A percentile compares a stretch with the other conserved stretches of the same genome.
These are phyloP conservation scores for Akanthomyces muscarius DNA, from an alignment of 2,329 filamentous ascomycete genomes.

Conservation along the genomic window DNA sequence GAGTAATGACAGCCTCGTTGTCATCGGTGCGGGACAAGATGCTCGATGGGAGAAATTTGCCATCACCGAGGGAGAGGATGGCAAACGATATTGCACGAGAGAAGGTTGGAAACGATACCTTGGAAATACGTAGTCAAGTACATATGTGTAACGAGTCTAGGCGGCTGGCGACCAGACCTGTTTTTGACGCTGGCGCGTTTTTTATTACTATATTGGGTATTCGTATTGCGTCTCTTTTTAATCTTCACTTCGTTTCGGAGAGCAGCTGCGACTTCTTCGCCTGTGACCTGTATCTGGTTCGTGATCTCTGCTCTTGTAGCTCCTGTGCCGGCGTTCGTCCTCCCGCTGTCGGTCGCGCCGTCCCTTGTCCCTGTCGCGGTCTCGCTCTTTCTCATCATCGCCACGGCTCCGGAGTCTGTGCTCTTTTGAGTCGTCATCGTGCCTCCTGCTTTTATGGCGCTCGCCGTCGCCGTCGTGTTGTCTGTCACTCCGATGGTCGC, in stretches of 20 bases:
- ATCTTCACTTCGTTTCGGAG: constrained; percentile 33
- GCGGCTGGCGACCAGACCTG: neutral
- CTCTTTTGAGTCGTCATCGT: constrained; percentile 27
- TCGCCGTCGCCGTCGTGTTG: constrained; percentile 28
- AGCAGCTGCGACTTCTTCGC: constrained; percentile 41
- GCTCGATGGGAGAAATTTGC: constrained; percentile 86
- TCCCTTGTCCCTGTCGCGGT: constrained; percentile 25
- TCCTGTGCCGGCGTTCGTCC: constrained; percentile 19
- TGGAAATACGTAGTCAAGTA: constrained; percentile 32
- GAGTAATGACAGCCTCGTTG: constrained; percentile 66
- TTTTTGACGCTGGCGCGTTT: constrained; percentile 1
- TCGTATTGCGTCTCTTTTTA: constrained; percentile 21
- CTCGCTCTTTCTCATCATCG: constrained; percentile 20
- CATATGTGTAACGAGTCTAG: neutral
- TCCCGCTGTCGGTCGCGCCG: constrained; percentile 22
- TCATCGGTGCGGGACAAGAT: constrained; percentile 75
- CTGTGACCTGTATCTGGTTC: constrained; percentile 22
- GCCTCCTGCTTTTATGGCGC: constrained; percentile 26
- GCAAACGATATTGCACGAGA: constrained; percentile 60
- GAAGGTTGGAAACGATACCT: constrained; percentile 83
- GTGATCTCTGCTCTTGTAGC: constrained; percentile 12
- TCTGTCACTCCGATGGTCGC: constrained; percentile 25
- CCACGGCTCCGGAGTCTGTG: constrained; percentile 10
- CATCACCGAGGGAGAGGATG: constrained; percentile 63
- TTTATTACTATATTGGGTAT: constrained; percentile 23